A percentile compares a stretch with the other conserved stretches of the same genome.
Conservation (phyloP, 2,329 filamentous ascomycete genomes). For the Fusarium miscanthi region DNA sequence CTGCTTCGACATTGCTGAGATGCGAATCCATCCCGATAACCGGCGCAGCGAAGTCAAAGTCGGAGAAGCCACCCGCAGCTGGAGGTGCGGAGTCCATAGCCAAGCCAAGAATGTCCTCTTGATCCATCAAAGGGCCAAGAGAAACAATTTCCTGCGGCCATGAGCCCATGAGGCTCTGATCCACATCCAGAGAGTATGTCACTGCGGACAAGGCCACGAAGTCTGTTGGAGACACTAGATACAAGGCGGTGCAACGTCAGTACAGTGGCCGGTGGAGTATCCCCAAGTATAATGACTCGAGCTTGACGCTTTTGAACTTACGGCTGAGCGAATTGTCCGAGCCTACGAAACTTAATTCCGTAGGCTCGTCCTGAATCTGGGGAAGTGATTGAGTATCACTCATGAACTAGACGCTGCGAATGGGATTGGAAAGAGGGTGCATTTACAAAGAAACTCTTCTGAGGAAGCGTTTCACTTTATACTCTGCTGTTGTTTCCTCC, state of each 20-base stretch:
- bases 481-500: not conserved
- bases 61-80: not conserved
- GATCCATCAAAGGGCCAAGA: slow-evolving; percentile 3
- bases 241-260: slow-evolving; percentile 14
- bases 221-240: slow-evolving; percentile 13
- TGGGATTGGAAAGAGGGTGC: not conserved
- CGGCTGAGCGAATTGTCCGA: slow-evolving; percentile 27
- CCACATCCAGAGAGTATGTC: slow-evolving; percentile 14
- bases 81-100: not conserved
- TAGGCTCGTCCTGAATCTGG: slow-evolving; percentile 27
- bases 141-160: not conserved
- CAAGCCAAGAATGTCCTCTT: not conserved
- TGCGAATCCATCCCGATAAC: not conserved
- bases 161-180: not conserved
- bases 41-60: not conserved
- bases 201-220: slow-evolving; percentile 1
- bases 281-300: slow-evolving; percentile 21
- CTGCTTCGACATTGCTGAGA: not conserved
- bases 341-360: slow-evolving; percentile 22
- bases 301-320: slow-evolving; percentile 34
- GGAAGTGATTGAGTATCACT: slow-evolving; percentile 1
- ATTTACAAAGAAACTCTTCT: not conserved
- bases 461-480: slow-evolving; percentile 22
- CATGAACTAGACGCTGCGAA: slow-evolving; percentile 17
- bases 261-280: slow-evolving; percentile 10